A percentile compares a stretch with the other conserved stretches of the same genome.
These are phyloP conservation scores for Coemansia sp. DNA, from an alignment of 192 early-diverging fungal genomes.

Conservation along the genomic window DNA sequence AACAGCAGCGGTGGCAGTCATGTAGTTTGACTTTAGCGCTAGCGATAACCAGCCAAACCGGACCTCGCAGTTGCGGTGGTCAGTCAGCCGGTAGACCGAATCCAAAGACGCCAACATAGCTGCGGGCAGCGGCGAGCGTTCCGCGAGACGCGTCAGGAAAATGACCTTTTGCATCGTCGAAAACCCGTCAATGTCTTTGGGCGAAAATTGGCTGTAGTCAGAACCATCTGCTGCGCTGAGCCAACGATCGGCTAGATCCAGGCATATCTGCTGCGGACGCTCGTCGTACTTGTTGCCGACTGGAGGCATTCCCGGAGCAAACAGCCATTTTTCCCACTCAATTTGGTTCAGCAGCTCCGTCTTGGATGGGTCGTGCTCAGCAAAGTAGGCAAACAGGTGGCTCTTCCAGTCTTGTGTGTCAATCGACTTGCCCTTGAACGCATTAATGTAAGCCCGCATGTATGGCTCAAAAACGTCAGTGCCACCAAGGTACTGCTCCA, in stretches of 20 bases:
- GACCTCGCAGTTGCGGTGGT: slow-evolving; percentile 82
- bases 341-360: slow-evolving; percentile 73
- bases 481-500: slow-evolving; percentile 89
- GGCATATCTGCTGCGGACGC: slow-evolving; percentile 79
- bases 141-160: slow-evolving; percentile 78
- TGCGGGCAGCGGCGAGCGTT: slow-evolving; percentile 65
- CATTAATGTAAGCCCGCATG: slow-evolving; percentile 75
- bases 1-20: slow-evolving; percentile 74
- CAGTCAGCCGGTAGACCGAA: slow-evolving; percentile 69
- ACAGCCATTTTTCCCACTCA: slow-evolving; percentile 92
- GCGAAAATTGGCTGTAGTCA: slow-evolving; percentile 61
- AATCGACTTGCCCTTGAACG: slow-evolving; percentile 87
- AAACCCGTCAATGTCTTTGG: slow-evolving; percentile 69
- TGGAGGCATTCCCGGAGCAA: slow-evolving; percentile 87
- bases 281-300: slow-evolving; percentile 84
- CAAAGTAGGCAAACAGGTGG: slow-evolving; percentile 81
- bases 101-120: slow-evolving; percentile 70
- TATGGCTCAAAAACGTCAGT: slow-evolving; percentile 83
- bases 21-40: slow-evolving; percentile 77
- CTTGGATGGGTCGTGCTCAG: slow-evolving; percentile 64
- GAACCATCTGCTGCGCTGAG: slow-evolving; percentile 59
- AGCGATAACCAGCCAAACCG: slow-evolving; percentile 85
- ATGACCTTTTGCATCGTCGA: slow-evolving; percentile 80
- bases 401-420: slow-evolving; percentile 87
- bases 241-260: slow-evolving; percentile 80